phyloP scores from a whole-genome alignment of 75 land plant species.

The Sequoia sempervirens region DNA sequence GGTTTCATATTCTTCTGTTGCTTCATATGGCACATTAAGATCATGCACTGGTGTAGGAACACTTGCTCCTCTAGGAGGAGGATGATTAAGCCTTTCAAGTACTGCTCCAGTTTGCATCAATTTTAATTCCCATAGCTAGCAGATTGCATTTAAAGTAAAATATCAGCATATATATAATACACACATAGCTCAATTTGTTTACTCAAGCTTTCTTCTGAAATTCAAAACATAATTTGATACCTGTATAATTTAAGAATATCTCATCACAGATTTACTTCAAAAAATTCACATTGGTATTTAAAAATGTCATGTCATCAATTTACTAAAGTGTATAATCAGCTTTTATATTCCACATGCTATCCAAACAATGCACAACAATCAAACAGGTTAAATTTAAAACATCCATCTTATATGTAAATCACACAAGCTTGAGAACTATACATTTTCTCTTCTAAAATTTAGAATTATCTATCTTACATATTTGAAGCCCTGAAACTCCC shows the following conservation, averaged over 20 bases:
- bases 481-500: background rate
- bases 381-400: background rate
- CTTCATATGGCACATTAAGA: slow-evolving; percentile 92
- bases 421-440: background rate
- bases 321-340: background rate
- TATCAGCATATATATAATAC: background rate
- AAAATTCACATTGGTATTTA: background rate
- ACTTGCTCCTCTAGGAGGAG: slow-evolving; percentile 20
- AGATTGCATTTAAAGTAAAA: background rate
- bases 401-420: background rate
- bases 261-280: background rate
- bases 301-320: background rate
- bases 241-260: background rate
- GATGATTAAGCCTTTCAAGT: slow-evolving; percentile 38
- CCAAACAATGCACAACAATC: background rate
- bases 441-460: background rate
- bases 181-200: background rate
- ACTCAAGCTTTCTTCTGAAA: background rate
- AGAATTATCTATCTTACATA: background rate
- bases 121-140: slow-evolving; percentile 91
- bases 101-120: slow-evolving; percentile 91
- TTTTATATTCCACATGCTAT: background rate
- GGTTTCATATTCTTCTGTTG: slow-evolving; percentile 90
- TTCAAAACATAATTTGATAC: too few species aligned
- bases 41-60: slow-evolving; percentile 73